Percentiles rank a stretch among this genome's conserved stretches.
Evolutionary conservation across 2,329 filamentous ascomycete genomes (phyloP).

Genomic region (Ophiocordyceps robertsii): DNA sequence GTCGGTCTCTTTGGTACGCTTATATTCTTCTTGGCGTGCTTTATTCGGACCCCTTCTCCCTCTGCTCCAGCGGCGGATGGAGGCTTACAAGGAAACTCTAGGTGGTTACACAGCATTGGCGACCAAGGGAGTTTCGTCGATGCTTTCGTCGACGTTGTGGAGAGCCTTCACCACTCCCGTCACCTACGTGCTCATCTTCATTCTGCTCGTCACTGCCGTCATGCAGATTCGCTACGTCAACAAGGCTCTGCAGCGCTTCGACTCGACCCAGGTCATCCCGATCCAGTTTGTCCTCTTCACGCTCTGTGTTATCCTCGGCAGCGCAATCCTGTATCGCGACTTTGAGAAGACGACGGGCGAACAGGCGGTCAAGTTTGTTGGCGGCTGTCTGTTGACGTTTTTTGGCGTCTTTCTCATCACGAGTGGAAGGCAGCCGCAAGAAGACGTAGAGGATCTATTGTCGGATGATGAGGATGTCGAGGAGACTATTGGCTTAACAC

Average conservation of each 20-base stretch:
- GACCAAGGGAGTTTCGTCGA: conserved; percentile 90
- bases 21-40: too few relatives aligned
- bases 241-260: conserved; percentile 73
- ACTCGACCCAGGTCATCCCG: conserved; percentile 95
- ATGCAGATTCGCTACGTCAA: conserved; percentile 98
- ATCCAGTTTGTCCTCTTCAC: conserved; percentile 97
- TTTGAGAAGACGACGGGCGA: conserved; percentile 70
- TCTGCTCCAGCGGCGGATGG: background rate
- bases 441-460: conserved; percentile 40
- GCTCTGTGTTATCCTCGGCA: conserved; percentile 86
- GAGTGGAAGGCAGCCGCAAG: conserved; percentile 54
- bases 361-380: conserved; percentile 73
- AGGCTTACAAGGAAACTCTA: conserved; percentile 17
- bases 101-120: conserved; percentile 93
- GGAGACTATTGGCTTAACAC: conserved; percentile 45
- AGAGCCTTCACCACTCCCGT: conserved; percentile 83
- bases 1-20: conserved; percentile 80
- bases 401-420: conserved; percentile 96
- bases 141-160: conserved; percentile 84
- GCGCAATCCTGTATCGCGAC: conserved; percentile 84
- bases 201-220: conserved; percentile 72
- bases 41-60: background rate
- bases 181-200: conserved; percentile 69
- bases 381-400: conserved; percentile 85
- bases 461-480: conserved; percentile 46